A percentile compares a stretch with the other conserved stretches of the same genome.
Evolutionary conservation across 2,329 filamentous ascomycete species (phyloP).

Genomic region (Hymenoscyphus scutula): DNA sequence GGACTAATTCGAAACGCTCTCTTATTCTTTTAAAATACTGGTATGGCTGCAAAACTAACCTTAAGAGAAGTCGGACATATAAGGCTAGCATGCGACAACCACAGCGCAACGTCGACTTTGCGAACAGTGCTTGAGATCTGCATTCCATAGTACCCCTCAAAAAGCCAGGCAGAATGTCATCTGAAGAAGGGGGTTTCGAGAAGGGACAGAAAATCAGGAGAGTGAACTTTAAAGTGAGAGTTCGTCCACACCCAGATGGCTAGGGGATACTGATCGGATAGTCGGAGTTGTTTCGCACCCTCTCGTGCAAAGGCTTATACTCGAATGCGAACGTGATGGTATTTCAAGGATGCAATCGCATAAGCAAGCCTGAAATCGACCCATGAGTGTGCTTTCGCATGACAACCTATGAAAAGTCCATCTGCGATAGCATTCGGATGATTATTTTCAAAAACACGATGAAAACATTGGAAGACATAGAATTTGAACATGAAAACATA

Average conservation of each 20-base stretch:
- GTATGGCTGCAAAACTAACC: neutral
- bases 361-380: neutral
- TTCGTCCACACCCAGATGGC: neutral
- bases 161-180: neutral
- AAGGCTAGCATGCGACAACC: neutral
- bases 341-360: neutral
- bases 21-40: neutral
- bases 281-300: neutral
- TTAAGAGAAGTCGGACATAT: neutral
- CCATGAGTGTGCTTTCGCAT: neutral
- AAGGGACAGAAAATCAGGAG: neutral
- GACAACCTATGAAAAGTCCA: neutral
- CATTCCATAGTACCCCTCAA: neutral
- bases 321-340: neutral
- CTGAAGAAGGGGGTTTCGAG: conserved; percentile 1
- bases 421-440: neutral
- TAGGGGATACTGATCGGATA: neutral
- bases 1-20: neutral
- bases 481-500: neutral
- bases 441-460: no score
- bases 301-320: neutral
- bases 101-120: neutral
- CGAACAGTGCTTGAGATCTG: conserved; percentile 3
- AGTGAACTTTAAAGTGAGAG: neutral
- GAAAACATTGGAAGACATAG: neutral